Percentiles rank a stretch among this genome's conserved stretches.
Conservation (phyloP, 192 early-diverging fungal genomes). For the Umbelopsis sp. region DNA sequence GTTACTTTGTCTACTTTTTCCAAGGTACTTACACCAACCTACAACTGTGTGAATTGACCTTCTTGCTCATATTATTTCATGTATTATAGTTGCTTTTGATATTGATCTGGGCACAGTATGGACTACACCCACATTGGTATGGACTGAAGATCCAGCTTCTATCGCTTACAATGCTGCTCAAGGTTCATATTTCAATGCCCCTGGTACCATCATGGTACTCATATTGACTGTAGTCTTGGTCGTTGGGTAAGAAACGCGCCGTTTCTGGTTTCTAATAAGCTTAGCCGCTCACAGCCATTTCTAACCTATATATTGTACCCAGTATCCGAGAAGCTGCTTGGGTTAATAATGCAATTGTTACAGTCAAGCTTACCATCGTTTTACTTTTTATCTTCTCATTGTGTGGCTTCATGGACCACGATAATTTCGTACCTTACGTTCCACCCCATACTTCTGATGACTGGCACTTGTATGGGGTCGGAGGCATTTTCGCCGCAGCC, state of each 20-base stretch:
- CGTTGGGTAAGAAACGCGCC: conserved; percentile 48
- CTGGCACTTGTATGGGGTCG: conserved; percentile 66
- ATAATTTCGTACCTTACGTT: conserved; percentile 81
- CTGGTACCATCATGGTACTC: conserved; percentile 70
- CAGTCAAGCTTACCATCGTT: conserved; percentile 72
- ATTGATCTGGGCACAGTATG: conserved; percentile 54
- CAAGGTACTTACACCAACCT: not conserved
- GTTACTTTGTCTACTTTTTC: conserved; percentile 76
- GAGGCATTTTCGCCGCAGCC: conserved; percentile 74
- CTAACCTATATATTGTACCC: too few relatives aligned
- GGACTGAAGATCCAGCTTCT: conserved; percentile 51
- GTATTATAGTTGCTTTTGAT: conserved; percentile 54
- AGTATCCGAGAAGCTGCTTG: conserved; percentile 71
- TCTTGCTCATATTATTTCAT: not conserved
- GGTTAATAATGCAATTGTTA: conserved; percentile 74
- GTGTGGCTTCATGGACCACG: conserved; percentile 64
- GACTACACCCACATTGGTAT: conserved; percentile 72
- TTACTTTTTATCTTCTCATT: conserved; percentile 82
- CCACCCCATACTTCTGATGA: conserved; percentile 50
- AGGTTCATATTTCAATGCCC: conserved; percentile 71
- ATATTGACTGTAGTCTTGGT: conserved; percentile 67
- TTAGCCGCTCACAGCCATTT: not conserved
- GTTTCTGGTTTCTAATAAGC: not conserved
- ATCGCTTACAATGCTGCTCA: conserved; percentile 36
- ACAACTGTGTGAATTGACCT: not conserved